Evolutionary conservation across 176 grass and related monocot genomes (phyloP), one percentile per base, ranked within the genome.

Genomic region (Phoenix dactylifera): DNA sequence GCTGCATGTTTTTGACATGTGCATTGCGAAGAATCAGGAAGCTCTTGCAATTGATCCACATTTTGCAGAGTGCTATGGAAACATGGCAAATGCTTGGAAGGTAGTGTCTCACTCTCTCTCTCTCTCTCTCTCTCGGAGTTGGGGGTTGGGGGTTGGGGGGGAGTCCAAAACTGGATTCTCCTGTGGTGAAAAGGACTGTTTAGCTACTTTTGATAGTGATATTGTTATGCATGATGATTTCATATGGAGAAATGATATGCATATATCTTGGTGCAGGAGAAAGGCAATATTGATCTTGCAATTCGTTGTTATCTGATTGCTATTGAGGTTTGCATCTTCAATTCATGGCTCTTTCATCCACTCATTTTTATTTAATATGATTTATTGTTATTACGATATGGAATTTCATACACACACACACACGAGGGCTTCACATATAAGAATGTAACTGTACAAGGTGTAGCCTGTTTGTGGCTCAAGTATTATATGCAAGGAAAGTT

Each of bases 21-120:
- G 88, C 58, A 86, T 98, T 67, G 76, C 82, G 76, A 98, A 98
- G 73, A 98, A 98, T 57, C 78, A 98, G 70, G 94, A 98, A 74
- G 94, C 94, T 70, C 74, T 98, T 70, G 69, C 82, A 22, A 89
- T 98, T 65, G 88, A 98, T 78, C 82, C 94, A 25, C 76, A 75
- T 22, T 92, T 98, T 86, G 85, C 88, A 24, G 94, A 92, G 62
- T 98, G 88, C 54, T 98, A 93, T 12, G 94, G 94, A 60, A 98
- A 98, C 77, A 98, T 98, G 94, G 94, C 82, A 51, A 98, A 98
- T 98, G 94, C 94, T 55, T 98, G 94, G 94, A 98, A 92, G 94
- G 94, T 98, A 69, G 15, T n/a, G 25, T 20, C n/a, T 68, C 4
- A 0, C 26, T 5, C 5, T 28, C 1, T 39, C 14, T 44, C 0